Conservation (phyloP, 2,329 filamentous ascomycete genomes). For the Talaromyces sp. region DNA sequence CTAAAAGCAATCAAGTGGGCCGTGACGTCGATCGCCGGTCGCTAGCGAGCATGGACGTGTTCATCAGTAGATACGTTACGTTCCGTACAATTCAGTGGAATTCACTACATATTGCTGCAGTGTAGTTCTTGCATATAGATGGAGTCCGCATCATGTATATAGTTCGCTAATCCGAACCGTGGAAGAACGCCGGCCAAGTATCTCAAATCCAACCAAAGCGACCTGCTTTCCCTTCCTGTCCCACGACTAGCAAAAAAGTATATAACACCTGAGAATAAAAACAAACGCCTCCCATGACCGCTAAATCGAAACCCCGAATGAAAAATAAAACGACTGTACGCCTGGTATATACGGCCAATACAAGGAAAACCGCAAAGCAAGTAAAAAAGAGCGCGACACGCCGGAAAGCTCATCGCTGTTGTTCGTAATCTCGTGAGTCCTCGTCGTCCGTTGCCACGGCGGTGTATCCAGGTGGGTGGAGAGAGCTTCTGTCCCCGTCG, state of each 20-base stretch:
- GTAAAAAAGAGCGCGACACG: neutral
- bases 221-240: neutral
- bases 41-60: neutral
- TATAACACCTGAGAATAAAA: constrained; percentile 13
- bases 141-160: neutral
- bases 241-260: constrained; percentile 12
- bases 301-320: constrained; percentile 18
- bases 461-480: constrained; percentile 77
- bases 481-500: constrained; percentile 33
- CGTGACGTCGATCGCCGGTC: neutral
- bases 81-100: neutral
- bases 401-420: constrained; percentile 5
- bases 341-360: neutral
- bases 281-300: constrained; percentile 24
- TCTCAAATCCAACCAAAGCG: neutral
- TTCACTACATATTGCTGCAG: neutral
- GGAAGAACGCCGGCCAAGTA: neutral
- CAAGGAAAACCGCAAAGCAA: neutral
- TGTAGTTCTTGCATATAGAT: neutral
- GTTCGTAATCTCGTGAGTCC: constrained; percentile 6
- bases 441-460: constrained; percentile 54
- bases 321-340: neutral
- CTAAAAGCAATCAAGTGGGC: neutral
- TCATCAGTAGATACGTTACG: neutral
- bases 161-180: neutral